phyloP scores from a whole-genome alignment of 495 filamentous ascomycete genomes.

The Parachaetomium inaequale region DNA sequence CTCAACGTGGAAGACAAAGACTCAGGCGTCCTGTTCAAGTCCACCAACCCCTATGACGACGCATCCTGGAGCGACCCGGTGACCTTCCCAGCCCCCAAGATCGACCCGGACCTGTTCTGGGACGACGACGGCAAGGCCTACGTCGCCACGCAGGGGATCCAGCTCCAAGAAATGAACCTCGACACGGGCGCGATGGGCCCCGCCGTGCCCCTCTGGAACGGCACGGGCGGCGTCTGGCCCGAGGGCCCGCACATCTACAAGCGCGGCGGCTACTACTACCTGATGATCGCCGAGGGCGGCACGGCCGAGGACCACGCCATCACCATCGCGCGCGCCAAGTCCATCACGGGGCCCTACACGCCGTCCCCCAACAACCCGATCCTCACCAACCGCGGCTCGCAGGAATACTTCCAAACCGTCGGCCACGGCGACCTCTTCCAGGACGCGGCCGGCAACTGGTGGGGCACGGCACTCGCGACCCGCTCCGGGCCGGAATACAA shows the following conservation, averaged over 20 bases:
- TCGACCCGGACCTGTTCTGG: slow-evolving; percentile 47
- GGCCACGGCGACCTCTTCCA: slow-evolving; percentile 51
- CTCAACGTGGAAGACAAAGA: slow-evolving; percentile 24
- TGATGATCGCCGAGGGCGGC: slow-evolving; percentile 59
- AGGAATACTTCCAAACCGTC: slow-evolving; percentile 48
- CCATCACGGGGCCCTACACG: slow-evolving; percentile 52
- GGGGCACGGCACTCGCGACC: slow-evolving; percentile 48
- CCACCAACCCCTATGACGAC: slow-evolving; percentile 32
- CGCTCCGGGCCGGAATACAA: slow-evolving; percentile 37
- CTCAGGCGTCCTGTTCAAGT: slow-evolving; percentile 31
- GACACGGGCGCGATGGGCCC: slow-evolving; percentile 33
- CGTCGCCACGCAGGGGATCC: slow-evolving; percentile 38
- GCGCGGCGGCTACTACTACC: slow-evolving; percentile 55
- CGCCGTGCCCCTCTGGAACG: slow-evolving; percentile 50
- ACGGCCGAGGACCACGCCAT: slow-evolving; percentile 49
- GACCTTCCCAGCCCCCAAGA: slow-evolving; percentile 31
- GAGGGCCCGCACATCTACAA: slow-evolving; percentile 62
- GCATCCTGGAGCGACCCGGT: slow-evolving; percentile 40
- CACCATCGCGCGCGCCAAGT: slow-evolving; percentile 46
- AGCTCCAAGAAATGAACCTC: slow-evolving; percentile 44
- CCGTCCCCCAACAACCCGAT: slow-evolving; percentile 48
- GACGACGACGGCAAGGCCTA: slow-evolving; percentile 46
- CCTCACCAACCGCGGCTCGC: slow-evolving; percentile 47
- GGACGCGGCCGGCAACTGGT: slow-evolving; percentile 52
- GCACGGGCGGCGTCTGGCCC: slow-evolving; percentile 49